These are phyloP conservation scores for Cotoneaster glaucophyllus DNA, from an alignment of 306 rosid species.

Conservation along the genomic window DNA sequence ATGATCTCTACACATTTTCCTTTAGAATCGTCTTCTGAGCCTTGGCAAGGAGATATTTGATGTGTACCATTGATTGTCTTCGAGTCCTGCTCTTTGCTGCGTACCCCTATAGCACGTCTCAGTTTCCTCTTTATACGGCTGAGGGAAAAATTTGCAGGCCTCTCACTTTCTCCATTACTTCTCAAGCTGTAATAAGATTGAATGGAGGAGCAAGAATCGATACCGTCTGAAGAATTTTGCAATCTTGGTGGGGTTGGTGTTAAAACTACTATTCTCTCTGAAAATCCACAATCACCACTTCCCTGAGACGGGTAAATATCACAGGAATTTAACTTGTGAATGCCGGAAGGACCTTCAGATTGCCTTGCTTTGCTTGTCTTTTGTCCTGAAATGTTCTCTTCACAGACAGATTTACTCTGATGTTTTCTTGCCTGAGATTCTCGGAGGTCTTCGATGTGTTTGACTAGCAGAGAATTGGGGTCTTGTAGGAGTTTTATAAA, in stretches of 20 bases:
- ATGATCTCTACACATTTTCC: conserved; percentile 19
- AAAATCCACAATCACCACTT: conserved; percentile 17
- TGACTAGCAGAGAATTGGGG: conserved; percentile 59
- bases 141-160: conserved; percentile 28
- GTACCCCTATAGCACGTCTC: conserved; percentile 36
- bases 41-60: conserved; percentile 12
- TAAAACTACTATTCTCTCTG: conserved; percentile 42
- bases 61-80: conserved; percentile 14
- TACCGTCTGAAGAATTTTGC: conserved; percentile 18
- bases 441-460: conserved; percentile 41
- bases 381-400: conserved; percentile 18
- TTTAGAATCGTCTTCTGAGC: conserved; percentile 28
- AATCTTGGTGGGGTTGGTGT: conserved; percentile 29
- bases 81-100: conserved; percentile 37
- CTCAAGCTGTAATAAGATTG: conserved; percentile 24
- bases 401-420: conserved; percentile 14
- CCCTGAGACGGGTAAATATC: conserved; percentile 19
- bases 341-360: conserved; percentile 18
- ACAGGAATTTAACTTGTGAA: conserved; percentile 7
- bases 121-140: conserved; percentile 46
- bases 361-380: conserved; percentile 24
- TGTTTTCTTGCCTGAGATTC: conserved; percentile 37
- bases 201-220: conserved; percentile 15
- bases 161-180: conserved; percentile 19
- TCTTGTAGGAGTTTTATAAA: conserved; percentile 63